A percentile compares a stretch with the other conserved stretches of the same genome.
Conservation (phyloP, 2,329 filamentous ascomycete species). For the Lasiodiplodia hormozganensis region DNA sequence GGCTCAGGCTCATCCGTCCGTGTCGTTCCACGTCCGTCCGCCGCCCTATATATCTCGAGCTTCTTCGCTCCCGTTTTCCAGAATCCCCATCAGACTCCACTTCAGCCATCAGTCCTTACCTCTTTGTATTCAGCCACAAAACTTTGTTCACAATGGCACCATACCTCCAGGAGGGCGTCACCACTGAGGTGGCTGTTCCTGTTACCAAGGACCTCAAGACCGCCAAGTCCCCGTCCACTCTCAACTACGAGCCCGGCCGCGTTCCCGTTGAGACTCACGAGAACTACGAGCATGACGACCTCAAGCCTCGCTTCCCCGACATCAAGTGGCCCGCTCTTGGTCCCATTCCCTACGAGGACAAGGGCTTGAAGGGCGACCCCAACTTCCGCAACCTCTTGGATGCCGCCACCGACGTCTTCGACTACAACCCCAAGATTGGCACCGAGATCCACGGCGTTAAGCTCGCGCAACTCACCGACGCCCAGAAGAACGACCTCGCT, state of each 20-base stretch:
- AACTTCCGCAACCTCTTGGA: slow-evolving; percentile 61
- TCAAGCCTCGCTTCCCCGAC: slow-evolving; percentile 61
- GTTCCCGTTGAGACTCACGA: slow-evolving; percentile 53
- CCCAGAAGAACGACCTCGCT: slow-evolving; percentile 62
- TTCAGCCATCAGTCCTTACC: not conserved
- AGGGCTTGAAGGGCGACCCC: slow-evolving; percentile 61
- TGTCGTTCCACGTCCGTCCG: not conserved
- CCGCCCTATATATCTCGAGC: slow-evolving; percentile 6
- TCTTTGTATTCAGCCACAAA: not conserved
- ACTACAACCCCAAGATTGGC: slow-evolving; percentile 64
- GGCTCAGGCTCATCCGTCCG: not conserved
- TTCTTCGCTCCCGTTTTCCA: slow-evolving; percentile 2
- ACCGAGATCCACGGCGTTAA: slow-evolving; percentile 61
- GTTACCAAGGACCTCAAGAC: slow-evolving; percentile 20
- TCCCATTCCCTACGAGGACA: slow-evolving; percentile 60
- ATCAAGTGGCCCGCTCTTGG: slow-evolving; percentile 59
- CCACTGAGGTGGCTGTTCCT: not conserved
- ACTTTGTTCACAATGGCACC: slow-evolving; percentile 29
- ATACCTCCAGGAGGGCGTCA: slow-evolving; percentile 12
- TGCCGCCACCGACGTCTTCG: slow-evolving; percentile 61
- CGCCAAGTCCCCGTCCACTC: slow-evolving; percentile 35
- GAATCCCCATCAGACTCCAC: slow-evolving; percentile 13
- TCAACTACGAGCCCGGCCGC: slow-evolving; percentile 58
- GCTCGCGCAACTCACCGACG: slow-evolving; percentile 57
- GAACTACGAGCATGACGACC: slow-evolving; percentile 59